A percentile compares a stretch with the other conserved stretches of the same genome.
Evolutionary conservation across 192 early-diverging fungal species (phyloP).

Genomic region (Entomortierella lignicola): DNA sequence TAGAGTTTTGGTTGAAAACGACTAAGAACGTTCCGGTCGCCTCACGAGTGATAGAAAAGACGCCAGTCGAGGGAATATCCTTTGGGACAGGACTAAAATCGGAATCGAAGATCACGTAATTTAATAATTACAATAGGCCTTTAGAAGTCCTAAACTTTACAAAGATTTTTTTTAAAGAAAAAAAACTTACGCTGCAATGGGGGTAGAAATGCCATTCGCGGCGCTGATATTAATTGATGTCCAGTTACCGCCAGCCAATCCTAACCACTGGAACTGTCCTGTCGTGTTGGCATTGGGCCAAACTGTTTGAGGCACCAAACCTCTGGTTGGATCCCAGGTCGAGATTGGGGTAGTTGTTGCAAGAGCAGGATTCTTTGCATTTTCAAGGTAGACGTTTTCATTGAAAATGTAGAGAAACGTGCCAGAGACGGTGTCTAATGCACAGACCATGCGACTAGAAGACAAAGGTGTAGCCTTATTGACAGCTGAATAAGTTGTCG

Average conservation of each 20-base stretch:
- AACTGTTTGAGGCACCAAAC: constrained; percentile 9
- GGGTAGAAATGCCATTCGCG: constrained; percentile 11
- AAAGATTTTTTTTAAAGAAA: neutral
- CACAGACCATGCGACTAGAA: constrained; percentile 32
- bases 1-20: constrained; percentile 14
- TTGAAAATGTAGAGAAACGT: constrained; percentile 47
- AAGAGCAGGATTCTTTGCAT: constrained; percentile 9
- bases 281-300: neutral
- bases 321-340: constrained; percentile 13
- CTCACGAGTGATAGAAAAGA: constrained; percentile 21
- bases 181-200: constrained; percentile 23
- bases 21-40: constrained; percentile 15
- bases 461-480: constrained; percentile 1
- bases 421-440: constrained; percentile 21
- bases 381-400: constrained; percentile 36
- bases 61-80: constrained; percentile 11
- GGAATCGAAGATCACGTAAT: neutral
- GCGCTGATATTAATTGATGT: constrained; percentile 10
- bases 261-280: constrained; percentile 48
- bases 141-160: neutral
- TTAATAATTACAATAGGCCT: neutral
- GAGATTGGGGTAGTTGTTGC: constrained; percentile 7
- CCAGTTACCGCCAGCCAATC: constrained; percentile 27
- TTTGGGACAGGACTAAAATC: constrained; percentile 24
- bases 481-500: neutral